These are phyloP conservation scores for Brassica cretica DNA, from an alignment of 345 rosid species.

Conservation along the genomic window DNA sequence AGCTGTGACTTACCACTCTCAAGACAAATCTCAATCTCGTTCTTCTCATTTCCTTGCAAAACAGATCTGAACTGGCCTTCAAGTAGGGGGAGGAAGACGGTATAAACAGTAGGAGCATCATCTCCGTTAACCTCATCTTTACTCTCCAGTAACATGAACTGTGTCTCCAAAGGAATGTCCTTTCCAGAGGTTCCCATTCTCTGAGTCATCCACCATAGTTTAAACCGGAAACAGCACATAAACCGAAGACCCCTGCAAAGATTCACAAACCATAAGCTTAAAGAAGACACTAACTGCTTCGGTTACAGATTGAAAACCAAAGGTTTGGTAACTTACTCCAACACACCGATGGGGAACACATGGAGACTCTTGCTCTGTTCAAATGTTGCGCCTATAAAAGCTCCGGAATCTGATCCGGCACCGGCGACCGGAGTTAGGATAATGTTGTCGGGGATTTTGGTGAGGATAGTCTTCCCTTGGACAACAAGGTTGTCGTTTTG, in stretches of 20 bases:
- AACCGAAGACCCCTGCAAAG: slow-evolving; percentile 72
- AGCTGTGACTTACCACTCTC: slow-evolving; percentile 81
- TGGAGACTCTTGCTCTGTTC: slow-evolving; percentile 82
- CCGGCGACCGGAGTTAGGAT: slow-evolving; percentile 71
- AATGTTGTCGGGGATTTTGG: slow-evolving; percentile 83
- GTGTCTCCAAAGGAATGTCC: slow-evolving; percentile 96
- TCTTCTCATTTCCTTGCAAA: slow-evolving; percentile 83
- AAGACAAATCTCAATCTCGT: slow-evolving; percentile 85
- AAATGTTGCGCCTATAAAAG: slow-evolving; percentile 86
- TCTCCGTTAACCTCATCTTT: slow-evolving; percentile 53
- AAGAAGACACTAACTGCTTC: neutral
- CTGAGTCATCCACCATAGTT: slow-evolving; percentile 99
- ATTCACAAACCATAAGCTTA: slow-evolving; percentile 16
- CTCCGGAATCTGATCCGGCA: slow-evolving; percentile 64
- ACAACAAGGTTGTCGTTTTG: slow-evolving; percentile 81
- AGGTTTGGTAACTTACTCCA: slow-evolving; percentile 56
- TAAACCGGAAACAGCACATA: slow-evolving; percentile 90
- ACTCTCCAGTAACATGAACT: slow-evolving; percentile 88
- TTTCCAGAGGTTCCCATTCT: slow-evolving; percentile 89
- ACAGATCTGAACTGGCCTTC: slow-evolving; percentile 97
- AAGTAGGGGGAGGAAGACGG: slow-evolving; percentile 88
- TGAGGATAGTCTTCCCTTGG: slow-evolving; percentile 86
- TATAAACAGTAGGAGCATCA: slow-evolving; percentile 66
- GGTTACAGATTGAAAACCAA: neutral
- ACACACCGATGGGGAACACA: slow-evolving; percentile 81